Evolutionary conservation across 305 asterid species (phyloP), one percentile per base, ranked within the genome.

Genomic region (Solanum aculeatissimum): DNA sequence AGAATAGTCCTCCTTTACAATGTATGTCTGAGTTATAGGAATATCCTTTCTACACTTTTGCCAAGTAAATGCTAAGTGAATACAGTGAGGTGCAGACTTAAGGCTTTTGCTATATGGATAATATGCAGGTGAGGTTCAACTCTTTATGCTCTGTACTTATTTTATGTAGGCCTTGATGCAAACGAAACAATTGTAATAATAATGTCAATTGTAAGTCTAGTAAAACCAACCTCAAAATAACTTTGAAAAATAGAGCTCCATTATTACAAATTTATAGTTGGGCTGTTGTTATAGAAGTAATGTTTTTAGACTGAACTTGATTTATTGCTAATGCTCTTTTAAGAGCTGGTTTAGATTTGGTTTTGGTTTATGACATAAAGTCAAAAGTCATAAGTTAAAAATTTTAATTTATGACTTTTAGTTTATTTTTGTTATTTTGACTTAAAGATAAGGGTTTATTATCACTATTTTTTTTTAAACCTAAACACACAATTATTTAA

Each of bases 21-120:
- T 77, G 65, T 84, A 57, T 84, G 86, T 74, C 85, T 83, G 87
- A 86, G 92, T 85, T 77, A 63, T 81, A 72, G 87, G 90, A 85
- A 86, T 88, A 86, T 83, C 85, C 71, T 81, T 51, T 29, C 66
- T 29, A 53, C 66, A 51, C 32, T 78, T 78, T 78, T 29, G 47
- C 66, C 29, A 78, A 53, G 66, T 53, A 78, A 29, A 78, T 78
- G 82, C 62, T 53, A 51, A 78, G 32, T 78, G 82, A 29, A 78
- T 18, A 78, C 19, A 29, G 66, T 53, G 65, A 51, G 18, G 9
- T 51, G 25, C 58, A 29, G 29, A 77, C 82, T 49, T 16, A 49
- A 49, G n/a, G 23, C 16, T 77, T 51, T 77, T 49, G 82, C 65
- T 51, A 29, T 27, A 74, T 75, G 25, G 27, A 74, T 12, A 3